phyloP scores from a whole-genome alignment of 2,329 filamentous ascomycete species.

The Aspergillus sp. region DNA sequence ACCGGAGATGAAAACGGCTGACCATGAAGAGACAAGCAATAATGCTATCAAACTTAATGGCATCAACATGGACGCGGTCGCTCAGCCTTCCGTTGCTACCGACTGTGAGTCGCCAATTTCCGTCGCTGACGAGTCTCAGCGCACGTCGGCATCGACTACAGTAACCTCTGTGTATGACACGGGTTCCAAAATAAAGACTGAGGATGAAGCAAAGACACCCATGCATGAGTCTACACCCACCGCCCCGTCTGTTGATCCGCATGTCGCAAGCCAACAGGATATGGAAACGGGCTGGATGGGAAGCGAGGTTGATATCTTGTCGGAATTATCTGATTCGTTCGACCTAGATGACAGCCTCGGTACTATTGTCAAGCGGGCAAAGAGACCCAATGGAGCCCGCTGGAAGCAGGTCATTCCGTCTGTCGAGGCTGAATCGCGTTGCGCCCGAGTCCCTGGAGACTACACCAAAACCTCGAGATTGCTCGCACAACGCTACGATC shows the following conservation, averaged over 20 bases:
- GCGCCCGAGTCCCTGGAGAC: constrained; percentile 56
- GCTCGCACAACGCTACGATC: constrained; percentile 64
- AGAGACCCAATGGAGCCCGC: constrained; percentile 13
- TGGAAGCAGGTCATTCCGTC: constrained; percentile 24
- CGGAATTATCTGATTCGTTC: constrained; percentile 17
- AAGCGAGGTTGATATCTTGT: constrained; percentile 14
- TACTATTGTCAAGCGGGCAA: constrained; percentile 9
- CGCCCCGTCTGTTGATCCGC: constrained; percentile 6
- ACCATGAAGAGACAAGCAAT: constrained; percentile 3
- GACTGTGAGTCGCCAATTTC: constrained; percentile 20
- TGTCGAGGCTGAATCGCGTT: constrained; percentile 27
- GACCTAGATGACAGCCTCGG: constrained; percentile 20
- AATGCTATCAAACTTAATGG: constrained; percentile 4
- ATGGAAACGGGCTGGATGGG: constrained; percentile 7
- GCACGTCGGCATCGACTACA: constrained; percentile 25
- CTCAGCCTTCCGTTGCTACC: constrained; percentile 7
- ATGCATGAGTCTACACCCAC: constrained; percentile 4
- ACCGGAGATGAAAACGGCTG: constrained; percentile 5
- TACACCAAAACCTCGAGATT: constrained; percentile 74
- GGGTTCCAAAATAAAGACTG: constrained; percentile 11
- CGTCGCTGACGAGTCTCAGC: constrained; percentile 22
- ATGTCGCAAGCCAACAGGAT: constrained; percentile 6
- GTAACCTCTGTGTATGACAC: constrained; percentile 28
- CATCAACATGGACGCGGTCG: constrained; percentile 4
- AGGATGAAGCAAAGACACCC: constrained; percentile 8